phyloP scores from a whole-genome alignment of 768 basidiomycete genomes.

The Suillus subalutaceus region DNA sequence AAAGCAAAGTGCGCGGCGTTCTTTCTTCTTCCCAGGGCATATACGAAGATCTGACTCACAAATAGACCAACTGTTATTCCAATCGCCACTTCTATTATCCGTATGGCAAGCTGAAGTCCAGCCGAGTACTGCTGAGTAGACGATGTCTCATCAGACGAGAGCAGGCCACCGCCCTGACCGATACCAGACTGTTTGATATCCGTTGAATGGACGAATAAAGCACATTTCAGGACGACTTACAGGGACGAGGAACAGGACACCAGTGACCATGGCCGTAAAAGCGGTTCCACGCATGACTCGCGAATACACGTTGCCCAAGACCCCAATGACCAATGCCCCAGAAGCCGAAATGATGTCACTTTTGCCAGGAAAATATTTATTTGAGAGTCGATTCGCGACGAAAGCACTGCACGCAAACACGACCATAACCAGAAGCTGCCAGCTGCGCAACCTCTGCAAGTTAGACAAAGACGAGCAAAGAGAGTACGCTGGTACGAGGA shows the following conservation, averaged over 20 bases:
- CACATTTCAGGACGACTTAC: conserved; percentile 46
- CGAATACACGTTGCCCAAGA: conserved; percentile 84
- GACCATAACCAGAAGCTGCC: conserved; percentile 75
- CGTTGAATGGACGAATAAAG: conserved; percentile 7
- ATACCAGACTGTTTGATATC: conserved; percentile 63
- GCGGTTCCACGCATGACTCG: conserved; percentile 77
- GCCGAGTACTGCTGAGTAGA: conserved; percentile 73
- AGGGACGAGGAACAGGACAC: conserved; percentile 89
- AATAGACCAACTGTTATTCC: conserved; percentile 87
- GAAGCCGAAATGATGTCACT: conserved; percentile 77
- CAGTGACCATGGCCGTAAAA: conserved; percentile 90
- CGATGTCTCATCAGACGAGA: conserved; percentile 48
- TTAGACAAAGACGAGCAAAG: conserved; percentile 74
- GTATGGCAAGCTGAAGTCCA: conserved; percentile 77
- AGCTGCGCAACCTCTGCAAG: conserved; percentile 69
- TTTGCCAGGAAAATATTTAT: conserved; percentile 61
- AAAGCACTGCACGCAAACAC: conserved; percentile 75
- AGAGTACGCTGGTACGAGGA: conserved; percentile 80
- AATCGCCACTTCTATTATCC: conserved; percentile 83
- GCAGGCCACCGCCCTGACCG: conserved; percentile 72
- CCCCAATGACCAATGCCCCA: conserved; percentile 77
- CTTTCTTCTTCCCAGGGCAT: conserved; percentile 74
- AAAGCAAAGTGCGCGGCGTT: conserved; percentile 78
- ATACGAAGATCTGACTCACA: conserved; percentile 75
- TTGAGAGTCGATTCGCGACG: conserved; percentile 67